phyloP scores from a whole-genome alignment of 352 stramenopile genomes.

The Phytophthora podocarpi region DNA sequence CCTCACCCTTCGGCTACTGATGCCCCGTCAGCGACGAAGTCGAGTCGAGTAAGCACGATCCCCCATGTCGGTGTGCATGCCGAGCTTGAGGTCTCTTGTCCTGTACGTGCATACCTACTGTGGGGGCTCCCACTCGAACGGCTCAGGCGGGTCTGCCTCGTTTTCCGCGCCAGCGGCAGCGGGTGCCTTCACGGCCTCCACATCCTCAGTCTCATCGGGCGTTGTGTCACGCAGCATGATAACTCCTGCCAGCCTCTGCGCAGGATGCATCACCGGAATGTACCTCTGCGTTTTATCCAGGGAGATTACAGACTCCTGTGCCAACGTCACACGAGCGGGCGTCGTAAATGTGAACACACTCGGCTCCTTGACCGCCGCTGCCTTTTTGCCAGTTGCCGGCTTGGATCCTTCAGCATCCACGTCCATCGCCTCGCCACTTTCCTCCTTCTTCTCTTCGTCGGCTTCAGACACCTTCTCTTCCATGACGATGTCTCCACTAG shows the following conservation, averaged over 20 bases:
- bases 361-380: conserved; percentile 90
- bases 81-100: conserved; percentile 26
- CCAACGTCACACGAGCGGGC: conserved; percentile 92
- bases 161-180: conserved; percentile 91
- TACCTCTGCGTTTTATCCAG: conserved; percentile 95
- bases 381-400: conserved; percentile 43
- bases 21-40: conserved; percentile 2
- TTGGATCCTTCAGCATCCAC: conserved; percentile 68
- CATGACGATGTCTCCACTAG: conserved; percentile 57
- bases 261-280: conserved; percentile 73
- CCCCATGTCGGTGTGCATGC: conserved; percentile 26
- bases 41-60: conserved; percentile 22
- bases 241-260: conserved; percentile 88
- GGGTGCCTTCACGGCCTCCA: conserved; percentile 93
- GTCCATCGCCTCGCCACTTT: conserved; percentile 65
- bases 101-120: conserved; percentile 47
- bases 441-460: conserved; percentile 56
- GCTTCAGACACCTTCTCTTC: conserved; percentile 48
- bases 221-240: conserved; percentile 96
- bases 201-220: conserved; percentile 93
- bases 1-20: conserved; percentile 26
- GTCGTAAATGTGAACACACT: conserved; percentile 94
- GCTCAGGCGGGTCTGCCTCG: conserved; percentile 94
- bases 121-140: conserved; percentile 96
- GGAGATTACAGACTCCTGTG: conserved; percentile 91